These are phyloP conservation scores for Truncatella angustata DNA, from an alignment of 2,329 filamentous ascomycete genomes.

Conservation along the genomic window DNA sequence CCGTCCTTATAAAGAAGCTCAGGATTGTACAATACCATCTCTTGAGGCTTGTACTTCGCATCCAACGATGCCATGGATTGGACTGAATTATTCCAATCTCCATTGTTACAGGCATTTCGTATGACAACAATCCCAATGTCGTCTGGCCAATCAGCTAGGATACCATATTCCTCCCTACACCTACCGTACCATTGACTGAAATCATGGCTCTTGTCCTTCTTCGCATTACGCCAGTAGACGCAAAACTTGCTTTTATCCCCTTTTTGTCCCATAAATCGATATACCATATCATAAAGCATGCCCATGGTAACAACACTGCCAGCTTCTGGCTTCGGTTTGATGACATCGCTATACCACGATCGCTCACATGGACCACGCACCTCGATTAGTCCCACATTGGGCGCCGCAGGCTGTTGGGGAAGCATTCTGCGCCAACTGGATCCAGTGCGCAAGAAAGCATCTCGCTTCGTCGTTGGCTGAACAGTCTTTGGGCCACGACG, in stretches of 20 bases:
- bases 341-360: neutral
- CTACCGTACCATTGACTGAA: neutral
- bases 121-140: neutral
- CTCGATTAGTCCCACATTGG: neutral
- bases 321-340: neutral
- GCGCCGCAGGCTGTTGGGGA: neutral
- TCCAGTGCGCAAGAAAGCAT: neutral
- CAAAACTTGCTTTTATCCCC: neutral
- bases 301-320: neutral
- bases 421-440: neutral
- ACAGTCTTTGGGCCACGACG: neutral
- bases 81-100: no score
- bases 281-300: neutral
- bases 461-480: neutral
- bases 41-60: neutral
- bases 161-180: neutral
- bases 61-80: neutral
- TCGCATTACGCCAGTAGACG: neutral
- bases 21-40: neutral
- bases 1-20: neutral
- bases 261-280: neutral
- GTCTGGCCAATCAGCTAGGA: neutral
- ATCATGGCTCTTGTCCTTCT: neutral
- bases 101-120: neutral
- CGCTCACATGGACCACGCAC: neutral